Conservation (phyloP, 1,139 yeast species). For the Sugiyamaella neomexicana region DNA sequence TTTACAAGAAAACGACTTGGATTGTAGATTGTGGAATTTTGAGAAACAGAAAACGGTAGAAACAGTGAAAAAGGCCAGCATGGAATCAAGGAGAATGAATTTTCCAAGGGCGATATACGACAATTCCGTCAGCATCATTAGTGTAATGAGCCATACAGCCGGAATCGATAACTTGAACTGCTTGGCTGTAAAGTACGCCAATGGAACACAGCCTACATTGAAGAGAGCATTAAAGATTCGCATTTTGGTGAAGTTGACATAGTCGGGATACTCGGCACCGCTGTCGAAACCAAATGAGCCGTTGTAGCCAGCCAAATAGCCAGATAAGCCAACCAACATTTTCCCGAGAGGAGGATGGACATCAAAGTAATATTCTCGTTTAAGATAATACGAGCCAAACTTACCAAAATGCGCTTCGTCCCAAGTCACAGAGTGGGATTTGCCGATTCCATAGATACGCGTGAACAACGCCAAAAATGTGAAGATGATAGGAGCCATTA, state of each 20-base stretch:
- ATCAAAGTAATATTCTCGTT: constrained; percentile 59
- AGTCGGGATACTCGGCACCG: constrained; percentile 82
- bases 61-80: constrained; percentile 89
- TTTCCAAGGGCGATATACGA: constrained; percentile 88
- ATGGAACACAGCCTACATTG: constrained; percentile 86
- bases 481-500: constrained; percentile 55
- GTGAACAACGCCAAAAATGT: constrained; percentile 65
- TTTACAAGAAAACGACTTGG: constrained; percentile 61
- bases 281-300: constrained; percentile 95
- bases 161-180: constrained; percentile 78
- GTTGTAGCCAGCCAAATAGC: constrained; percentile 90
- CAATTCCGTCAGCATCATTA: constrained; percentile 83
- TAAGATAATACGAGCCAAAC: constrained; percentile 44
- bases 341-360: constrained; percentile 99
- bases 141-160: constrained; percentile 83
- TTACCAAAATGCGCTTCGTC: constrained; percentile 91
- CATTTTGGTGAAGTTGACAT: constrained; percentile 86
- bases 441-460: constrained; percentile 66
- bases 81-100: constrained; percentile 92
- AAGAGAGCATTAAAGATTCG: constrained; percentile 90
- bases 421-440: constrained; percentile 76
- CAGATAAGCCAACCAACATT: constrained; percentile 94
- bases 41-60: constrained; percentile 76
- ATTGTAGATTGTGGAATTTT: constrained; percentile 74
- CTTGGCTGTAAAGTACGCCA: constrained; percentile 89